Evolutionary conservation across 768 basidiomycete genomes (phyloP).

Genomic region (Tylopilus sp.): DNA sequence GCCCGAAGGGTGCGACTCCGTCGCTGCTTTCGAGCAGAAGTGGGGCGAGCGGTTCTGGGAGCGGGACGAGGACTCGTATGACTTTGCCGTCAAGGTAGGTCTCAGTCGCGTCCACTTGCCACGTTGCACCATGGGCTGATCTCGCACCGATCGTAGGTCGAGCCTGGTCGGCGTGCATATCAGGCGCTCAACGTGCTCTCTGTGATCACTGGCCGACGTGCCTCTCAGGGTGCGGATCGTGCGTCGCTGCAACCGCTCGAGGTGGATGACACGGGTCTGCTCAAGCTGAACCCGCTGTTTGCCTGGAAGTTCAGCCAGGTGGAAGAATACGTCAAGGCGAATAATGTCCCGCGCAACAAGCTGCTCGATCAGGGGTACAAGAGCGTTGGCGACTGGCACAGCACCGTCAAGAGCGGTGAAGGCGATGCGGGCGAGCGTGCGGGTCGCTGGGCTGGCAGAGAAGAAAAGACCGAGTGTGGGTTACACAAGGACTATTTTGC

Average conservation of each 20-base stretch:
- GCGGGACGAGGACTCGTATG: constrained; percentile 81
- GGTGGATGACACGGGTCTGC: constrained; percentile 81
- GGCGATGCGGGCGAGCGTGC: constrained; percentile 77
- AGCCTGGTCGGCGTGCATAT: constrained; percentile 90
- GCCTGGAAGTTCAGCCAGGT: constrained; percentile 84
- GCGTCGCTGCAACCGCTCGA: constrained; percentile 81
- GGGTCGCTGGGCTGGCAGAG: constrained; percentile 87
- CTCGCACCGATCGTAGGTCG: too few relatives aligned
- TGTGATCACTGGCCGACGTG: constrained; percentile 92
- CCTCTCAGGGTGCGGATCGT: constrained; percentile 91
- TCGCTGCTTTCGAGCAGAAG: constrained; percentile 72
- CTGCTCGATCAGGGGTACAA: constrained; percentile 90
- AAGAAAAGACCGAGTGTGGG: constrained; percentile 91
- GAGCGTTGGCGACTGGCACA: constrained; percentile 98
- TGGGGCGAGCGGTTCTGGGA: constrained; percentile 87
- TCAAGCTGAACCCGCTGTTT: constrained; percentile 94
- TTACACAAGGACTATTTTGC: constrained; percentile 88
- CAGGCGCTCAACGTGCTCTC: constrained; percentile 70
- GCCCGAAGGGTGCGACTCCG: constrained; percentile 66
- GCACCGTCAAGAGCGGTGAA: constrained; percentile 65
- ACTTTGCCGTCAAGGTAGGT: constrained; percentile 91
- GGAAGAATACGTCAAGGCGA: constrained; percentile 76
- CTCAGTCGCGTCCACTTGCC: too few relatives aligned
- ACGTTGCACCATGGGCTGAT: too few relatives aligned
- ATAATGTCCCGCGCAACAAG: constrained; percentile 85